These are phyloP conservation scores for Colletotrichum musicola DNA, from an alignment of 2,329 filamentous ascomycete genomes.

Conservation along the genomic window DNA sequence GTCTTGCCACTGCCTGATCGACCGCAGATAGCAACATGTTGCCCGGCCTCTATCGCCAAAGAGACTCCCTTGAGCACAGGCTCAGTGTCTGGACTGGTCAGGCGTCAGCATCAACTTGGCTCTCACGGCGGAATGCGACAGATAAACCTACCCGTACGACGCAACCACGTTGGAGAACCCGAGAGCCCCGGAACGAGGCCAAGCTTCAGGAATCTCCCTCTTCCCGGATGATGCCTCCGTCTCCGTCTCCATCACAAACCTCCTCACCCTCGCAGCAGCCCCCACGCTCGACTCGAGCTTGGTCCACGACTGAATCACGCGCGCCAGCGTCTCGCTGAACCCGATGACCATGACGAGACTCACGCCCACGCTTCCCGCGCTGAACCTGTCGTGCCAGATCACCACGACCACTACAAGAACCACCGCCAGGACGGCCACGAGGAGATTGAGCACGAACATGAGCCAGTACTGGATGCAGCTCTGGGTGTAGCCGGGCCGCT, in stretches of 20 bases:
- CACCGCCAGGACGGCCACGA: conserved; percentile 17
- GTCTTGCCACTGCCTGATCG: conserved; percentile 33
- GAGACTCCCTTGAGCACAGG: conserved; percentile 18
- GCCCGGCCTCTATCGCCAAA: background rate
- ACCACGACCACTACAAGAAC: conserved; percentile 5
- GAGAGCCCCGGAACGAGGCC: conserved; percentile 12
- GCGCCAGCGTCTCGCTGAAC: conserved; percentile 18
- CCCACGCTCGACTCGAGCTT: conserved; percentile 41
- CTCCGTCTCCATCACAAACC: conserved; percentile 13
- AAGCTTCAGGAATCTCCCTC: background rate
- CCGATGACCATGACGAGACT: conserved; percentile 34
- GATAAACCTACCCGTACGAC: conserved; percentile 14
- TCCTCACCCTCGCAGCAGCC: conserved; percentile 10
- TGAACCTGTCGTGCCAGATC: conserved; percentile 45
- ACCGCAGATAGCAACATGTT: conserved; percentile 22
- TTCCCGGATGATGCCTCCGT: background rate
- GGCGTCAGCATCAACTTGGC: background rate
- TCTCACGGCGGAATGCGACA: rapidly evolving
- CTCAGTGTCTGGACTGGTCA: background rate
- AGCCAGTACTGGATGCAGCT: conserved; percentile 24
- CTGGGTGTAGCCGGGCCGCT: conserved; percentile 7
- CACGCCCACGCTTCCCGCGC: conserved; percentile 44
- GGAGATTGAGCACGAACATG: conserved; percentile 1
- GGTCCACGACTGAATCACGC: conserved; percentile 33
- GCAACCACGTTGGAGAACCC: conserved; percentile 9